These are phyloP conservation scores for Rhizopogon vesiculosus DNA, from an alignment of 768 basidiomycete genomes.

Conservation along the genomic window DNA sequence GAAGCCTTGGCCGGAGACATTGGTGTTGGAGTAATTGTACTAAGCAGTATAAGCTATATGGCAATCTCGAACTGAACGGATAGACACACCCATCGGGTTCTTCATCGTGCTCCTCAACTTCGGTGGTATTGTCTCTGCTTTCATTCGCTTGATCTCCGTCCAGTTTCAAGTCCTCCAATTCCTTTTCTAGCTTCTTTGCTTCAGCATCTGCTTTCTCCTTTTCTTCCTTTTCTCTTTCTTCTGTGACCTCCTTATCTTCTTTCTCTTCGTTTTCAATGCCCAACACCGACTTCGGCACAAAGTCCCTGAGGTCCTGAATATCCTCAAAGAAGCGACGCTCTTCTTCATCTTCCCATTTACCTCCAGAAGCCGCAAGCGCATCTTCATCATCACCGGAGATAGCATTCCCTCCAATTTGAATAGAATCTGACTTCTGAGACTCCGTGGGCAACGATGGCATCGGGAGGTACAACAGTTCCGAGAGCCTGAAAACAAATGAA, in stretches of 20 bases:
- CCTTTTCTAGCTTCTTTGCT: slow-evolving; percentile 71
- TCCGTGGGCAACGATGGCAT: slow-evolving; percentile 82
- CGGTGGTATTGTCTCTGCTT: slow-evolving; percentile 4
- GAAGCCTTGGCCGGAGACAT: slow-evolving; percentile 56
- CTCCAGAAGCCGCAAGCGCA: slow-evolving; percentile 42
- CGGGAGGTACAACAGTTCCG: slow-evolving; percentile 82
- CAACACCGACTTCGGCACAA: slow-evolving; percentile 83
- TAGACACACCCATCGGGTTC: slow-evolving; percentile 25
- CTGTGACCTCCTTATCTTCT: slow-evolving; percentile 37
- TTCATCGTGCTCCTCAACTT: slow-evolving; percentile 16
- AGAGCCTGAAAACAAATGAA: slow-evolving; percentile 49
- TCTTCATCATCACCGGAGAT: slow-evolving; percentile 56
- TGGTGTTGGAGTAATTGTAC: slow-evolving; percentile 57
- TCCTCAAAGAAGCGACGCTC: slow-evolving; percentile 93
- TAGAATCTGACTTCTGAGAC: slow-evolving; percentile 78
- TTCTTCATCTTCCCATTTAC: slow-evolving; percentile 99
- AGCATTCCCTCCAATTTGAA: slow-evolving; percentile 58
- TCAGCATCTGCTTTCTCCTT: slow-evolving; percentile 62
- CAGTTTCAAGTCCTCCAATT: slow-evolving; percentile 58
- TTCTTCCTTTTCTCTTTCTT: slow-evolving; percentile 46
- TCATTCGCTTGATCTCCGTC: slow-evolving; percentile 27
- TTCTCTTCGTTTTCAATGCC: slow-evolving; percentile 50
- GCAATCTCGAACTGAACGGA: neutral
- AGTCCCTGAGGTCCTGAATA: slow-evolving; percentile 84
- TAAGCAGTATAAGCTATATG: slow-evolving; percentile 22